These are phyloP conservation scores for Hypomontagnella submonticulosa DNA, from an alignment of 495 filamentous ascomycete genomes.

Conservation along the genomic window DNA sequence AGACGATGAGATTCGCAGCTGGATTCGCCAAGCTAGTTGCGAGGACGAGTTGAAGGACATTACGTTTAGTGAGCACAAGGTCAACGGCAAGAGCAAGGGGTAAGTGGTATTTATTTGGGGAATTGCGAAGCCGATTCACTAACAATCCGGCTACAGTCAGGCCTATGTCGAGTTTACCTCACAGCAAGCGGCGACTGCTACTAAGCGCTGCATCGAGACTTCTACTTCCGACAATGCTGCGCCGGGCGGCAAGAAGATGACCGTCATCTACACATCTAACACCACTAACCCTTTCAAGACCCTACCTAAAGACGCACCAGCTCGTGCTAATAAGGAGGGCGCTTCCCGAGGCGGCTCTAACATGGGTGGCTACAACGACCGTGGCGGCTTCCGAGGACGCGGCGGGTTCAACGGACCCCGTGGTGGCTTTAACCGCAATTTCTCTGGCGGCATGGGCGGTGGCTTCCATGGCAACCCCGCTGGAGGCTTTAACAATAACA, in stretches of 20 bases:
- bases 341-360: constrained; percentile 61
- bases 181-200: constrained; percentile 84
- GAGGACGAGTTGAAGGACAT: constrained; percentile 91
- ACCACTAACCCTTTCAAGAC: constrained; percentile 89
- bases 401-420: constrained; percentile 45
- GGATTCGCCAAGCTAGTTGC: constrained; percentile 77
- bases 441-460: constrained; percentile 21
- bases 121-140: constrained; percentile 5
- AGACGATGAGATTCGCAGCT: constrained; percentile 93
- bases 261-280: constrained; percentile 79
- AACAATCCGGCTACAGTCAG: constrained; percentile 68
- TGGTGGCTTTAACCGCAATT: constrained; percentile 35
- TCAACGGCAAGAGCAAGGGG: constrained; percentile 99
- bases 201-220: constrained; percentile 82
- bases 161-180: constrained; percentile 88
- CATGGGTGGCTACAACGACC: constrained; percentile 56
- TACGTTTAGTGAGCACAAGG: constrained; percentile 97
- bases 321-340: constrained; percentile 74
- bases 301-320: constrained; percentile 88
- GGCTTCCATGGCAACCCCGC: constrained; percentile 39
- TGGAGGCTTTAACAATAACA: constrained; percentile 44
- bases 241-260: constrained; percentile 72
- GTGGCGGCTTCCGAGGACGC: constrained; percentile 53
- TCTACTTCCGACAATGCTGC: constrained; percentile 54
- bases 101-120: constrained; percentile 54